Evolutionary conservation across 192 early-diverging fungal species (phyloP).

Genomic region (Phycomyces blakesleeanus): DNA sequence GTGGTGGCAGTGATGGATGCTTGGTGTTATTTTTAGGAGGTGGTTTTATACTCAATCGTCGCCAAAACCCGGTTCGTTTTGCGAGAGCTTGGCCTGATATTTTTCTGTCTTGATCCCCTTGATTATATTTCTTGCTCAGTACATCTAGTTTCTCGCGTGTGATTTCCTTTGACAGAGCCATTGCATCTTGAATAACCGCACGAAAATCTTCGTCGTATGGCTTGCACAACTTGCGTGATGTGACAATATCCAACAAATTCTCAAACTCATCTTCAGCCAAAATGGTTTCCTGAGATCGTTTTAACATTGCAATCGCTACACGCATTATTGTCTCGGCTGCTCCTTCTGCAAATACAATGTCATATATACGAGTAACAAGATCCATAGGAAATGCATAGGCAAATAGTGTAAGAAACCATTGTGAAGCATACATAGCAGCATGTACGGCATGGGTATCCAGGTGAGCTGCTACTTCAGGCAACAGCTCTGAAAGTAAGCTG

Average conservation of each 20-base stretch:
- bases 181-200: constrained; percentile 76
- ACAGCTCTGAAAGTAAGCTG: constrained; percentile 65
- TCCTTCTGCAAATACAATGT: constrained; percentile 89
- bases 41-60: neutral
- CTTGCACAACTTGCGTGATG: constrained; percentile 73
- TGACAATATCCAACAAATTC: constrained; percentile 75
- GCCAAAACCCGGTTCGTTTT: constrained; percentile 42
- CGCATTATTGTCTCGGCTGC: constrained; percentile 84
- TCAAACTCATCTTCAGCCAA: constrained; percentile 74
- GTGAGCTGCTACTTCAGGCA: constrained; percentile 74
- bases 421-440: constrained; percentile 88
- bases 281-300: constrained; percentile 61
- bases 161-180: constrained; percentile 62
- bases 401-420: constrained; percentile 97
- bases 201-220: constrained; percentile 57
- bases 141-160: constrained; percentile 67
- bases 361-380: constrained; percentile 86
- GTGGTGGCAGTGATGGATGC: neutral
- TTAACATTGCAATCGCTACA: constrained; percentile 82
- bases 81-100: constrained; percentile 41
- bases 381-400: constrained; percentile 92
- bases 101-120: constrained; percentile 49
- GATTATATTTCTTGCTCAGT: constrained; percentile 55
- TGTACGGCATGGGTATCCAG: constrained; percentile 69
- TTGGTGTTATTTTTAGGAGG: constrained; percentile 2